Evolutionary conservation across 176 grass and related monocot genomes (phyloP).

Genomic region (Pontederia paniculata): DNA sequence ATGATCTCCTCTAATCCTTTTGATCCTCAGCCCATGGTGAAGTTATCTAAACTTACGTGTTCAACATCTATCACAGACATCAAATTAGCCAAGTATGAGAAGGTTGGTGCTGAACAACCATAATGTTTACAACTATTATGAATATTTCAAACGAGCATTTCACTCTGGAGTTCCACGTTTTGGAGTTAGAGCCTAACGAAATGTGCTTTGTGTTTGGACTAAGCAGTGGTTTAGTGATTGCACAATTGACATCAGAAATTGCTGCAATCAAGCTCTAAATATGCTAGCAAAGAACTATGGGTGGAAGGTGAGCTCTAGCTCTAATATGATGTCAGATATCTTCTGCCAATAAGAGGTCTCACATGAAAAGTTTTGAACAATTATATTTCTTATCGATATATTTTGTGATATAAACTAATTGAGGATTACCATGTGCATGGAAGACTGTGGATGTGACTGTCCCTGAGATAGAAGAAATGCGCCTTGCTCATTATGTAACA

Average conservation of each 20-base stretch:
- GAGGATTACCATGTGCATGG: not conserved
- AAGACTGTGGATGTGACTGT: slow-evolving; percentile 57
- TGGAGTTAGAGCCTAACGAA: not conserved
- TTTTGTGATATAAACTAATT: not conserved
- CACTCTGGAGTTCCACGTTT: too few relatives aligned
- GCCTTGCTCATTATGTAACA: slow-evolving; percentile 75
- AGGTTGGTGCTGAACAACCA: slow-evolving; percentile 25
- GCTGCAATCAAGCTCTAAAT: slow-evolving; percentile 55
- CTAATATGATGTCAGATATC: not conserved
- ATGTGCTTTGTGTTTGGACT: slow-evolving; percentile 1
- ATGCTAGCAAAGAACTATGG: slow-evolving; percentile 40
- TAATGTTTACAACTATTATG: not conserved
- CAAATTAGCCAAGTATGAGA: slow-evolving; percentile 64
- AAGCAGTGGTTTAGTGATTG: slow-evolving; percentile 79
- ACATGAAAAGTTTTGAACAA: not conserved
- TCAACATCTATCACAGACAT: slow-evolving; percentile 31
- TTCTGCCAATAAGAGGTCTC: not conserved
- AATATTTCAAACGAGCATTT: not conserved
- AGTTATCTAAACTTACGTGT: slow-evolving; percentile 40
- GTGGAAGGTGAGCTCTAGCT: slow-evolving; percentile 46
- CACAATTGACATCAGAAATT: slow-evolving; percentile 45
- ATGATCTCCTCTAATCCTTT: not conserved
- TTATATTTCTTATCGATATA: not conserved
- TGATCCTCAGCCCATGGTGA: slow-evolving; percentile 45
- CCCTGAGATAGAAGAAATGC: slow-evolving; percentile 88